Evolutionary conservation across 1,284 basidiomycete genomes (phyloP), one percentile per base, ranked within the genome.

Genomic region (Trichosporon faecale): DNA sequence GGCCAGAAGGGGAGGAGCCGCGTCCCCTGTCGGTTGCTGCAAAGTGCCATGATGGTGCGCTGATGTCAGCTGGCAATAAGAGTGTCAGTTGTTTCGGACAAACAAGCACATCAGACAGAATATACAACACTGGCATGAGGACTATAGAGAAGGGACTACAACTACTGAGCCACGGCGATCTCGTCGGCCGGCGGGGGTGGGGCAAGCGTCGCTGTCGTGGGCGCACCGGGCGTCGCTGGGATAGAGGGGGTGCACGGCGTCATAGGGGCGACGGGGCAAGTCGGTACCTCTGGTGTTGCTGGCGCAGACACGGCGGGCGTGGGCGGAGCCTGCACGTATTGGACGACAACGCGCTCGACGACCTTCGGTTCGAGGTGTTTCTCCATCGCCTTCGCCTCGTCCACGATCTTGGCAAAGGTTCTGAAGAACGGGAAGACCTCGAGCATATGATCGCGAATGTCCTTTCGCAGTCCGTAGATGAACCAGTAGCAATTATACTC

Each of bases 401-500:
- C 57, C 27, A 61, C 57, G 57, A 61, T 23, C 57, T 31, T 61
- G 29, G 57, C 57, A 23, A 61, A 61, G 8, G 57, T 61, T 4
- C 57, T 29, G 18, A 31, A 31, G 57, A 61, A 61, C 12, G 57
- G 57, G 29, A 61, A 61, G 29, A 61, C 57, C 9, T n/a, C 18
- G 16, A 61, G 57, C 57, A 61, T 61, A 29, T 61, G 57, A 9
- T 61, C 57, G 2, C 57, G 16, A 29, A 61, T 61, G 18, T 61
- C 27, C 16, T 18, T 29, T 16, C 27, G 12, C 16, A 61, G 57
- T 2, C 57, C 57, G 29, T 61, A 31, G 57, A 61, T 61, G 57
- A 61, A 61, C 57, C 57, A 61, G 57, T 31, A 31, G 12, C 57
- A 29, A 18, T 61, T 61, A 18, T 61, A 61, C 57, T 61, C 57